Evolutionary conservation across 192 early-diverging fungal genomes (phyloP).

Genomic region (Umbelopsis sp.): DNA sequence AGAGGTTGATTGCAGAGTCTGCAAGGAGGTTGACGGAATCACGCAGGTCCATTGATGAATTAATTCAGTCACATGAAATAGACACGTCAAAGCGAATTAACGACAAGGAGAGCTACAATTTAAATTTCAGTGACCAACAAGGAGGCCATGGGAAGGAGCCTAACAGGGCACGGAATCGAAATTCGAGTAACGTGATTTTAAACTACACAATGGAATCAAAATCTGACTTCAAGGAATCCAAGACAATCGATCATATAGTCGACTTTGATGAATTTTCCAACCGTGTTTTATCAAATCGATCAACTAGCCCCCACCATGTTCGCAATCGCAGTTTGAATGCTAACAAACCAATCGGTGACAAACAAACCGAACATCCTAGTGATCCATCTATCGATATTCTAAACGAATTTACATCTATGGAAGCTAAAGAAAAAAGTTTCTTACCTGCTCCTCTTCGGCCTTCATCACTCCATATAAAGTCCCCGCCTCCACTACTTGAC

Average conservation of each 20-base stretch:
- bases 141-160: neutral
- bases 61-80: conserved; percentile 16
- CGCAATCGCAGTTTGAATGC: neutral
- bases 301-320: neutral
- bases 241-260: neutral
- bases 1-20: conserved; percentile 13
- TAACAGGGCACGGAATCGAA: neutral
- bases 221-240: neutral
- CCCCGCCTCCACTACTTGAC: neutral
- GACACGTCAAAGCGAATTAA: neutral
- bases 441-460: conserved; percentile 8
- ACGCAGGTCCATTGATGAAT: conserved; percentile 12
- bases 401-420: neutral
- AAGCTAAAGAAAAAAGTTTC: conserved; percentile 10
- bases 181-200: neutral
- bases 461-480: neutral
- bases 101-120: neutral
- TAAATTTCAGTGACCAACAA: neutral
- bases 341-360: neutral
- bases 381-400: neutral
- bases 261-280: neutral
- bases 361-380: neutral
- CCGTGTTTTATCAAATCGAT: neutral
- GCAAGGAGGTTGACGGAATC: conserved; percentile 8
- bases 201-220: neutral